Evolutionary conservation across 805 yeast species (phyloP).

Genomic region (Pichia manshurica): DNA sequence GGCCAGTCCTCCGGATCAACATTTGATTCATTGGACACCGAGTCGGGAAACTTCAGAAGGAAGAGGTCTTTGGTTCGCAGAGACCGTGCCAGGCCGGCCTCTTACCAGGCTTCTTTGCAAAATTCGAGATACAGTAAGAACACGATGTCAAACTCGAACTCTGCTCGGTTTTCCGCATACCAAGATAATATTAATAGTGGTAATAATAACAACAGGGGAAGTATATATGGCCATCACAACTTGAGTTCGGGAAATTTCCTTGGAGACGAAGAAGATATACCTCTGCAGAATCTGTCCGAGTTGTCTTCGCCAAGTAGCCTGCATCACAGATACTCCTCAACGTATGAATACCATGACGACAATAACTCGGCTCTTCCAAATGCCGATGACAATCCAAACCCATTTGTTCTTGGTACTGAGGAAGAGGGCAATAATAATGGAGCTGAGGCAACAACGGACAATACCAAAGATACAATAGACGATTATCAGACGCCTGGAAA

Average conservation of each 20-base stretch:
- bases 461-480: neutral
- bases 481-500: neutral
- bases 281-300: constrained; percentile 1
- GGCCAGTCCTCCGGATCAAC: neutral
- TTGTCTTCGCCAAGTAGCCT: neutral
- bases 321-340: neutral
- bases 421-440: neutral
- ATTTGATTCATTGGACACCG: constrained; percentile 23
- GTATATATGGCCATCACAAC: neutral
- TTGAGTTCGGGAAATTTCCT: neutral
- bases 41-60: constrained; percentile 34
- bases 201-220: neutral
- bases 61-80: constrained; percentile 78
- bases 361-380: neutral
- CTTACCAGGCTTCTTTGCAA: constrained; percentile 7
- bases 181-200: neutral
- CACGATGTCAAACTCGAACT: neutral
- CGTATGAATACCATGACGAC: neutral
- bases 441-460: neutral
- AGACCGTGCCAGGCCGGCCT: constrained; percentile 52
- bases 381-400: neutral
- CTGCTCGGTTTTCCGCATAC: constrained; percentile 5
- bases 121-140: constrained; percentile 7
- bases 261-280: constrained; percentile 5
- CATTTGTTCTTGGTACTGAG: neutral